A percentile compares a stretch with the other conserved stretches of the same genome.
Conservation (phyloP, 108 stramenopile genomes). For the Licmophora abbreviata region DNA sequence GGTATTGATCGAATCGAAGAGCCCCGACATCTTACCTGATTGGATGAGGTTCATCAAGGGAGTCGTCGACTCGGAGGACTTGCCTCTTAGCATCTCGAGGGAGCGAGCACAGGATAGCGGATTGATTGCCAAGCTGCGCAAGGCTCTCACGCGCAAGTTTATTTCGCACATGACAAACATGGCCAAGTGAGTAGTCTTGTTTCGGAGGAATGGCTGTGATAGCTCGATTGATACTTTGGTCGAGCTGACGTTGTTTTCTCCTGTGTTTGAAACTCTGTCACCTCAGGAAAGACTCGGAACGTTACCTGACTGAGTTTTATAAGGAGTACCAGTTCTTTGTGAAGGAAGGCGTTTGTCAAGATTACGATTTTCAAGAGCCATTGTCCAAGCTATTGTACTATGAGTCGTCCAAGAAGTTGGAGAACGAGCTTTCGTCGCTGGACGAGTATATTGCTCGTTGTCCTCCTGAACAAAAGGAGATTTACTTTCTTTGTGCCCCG, state of each 20-base stretch:
- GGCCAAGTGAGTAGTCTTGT: constrained; percentile 52
- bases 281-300: constrained; percentile 76
- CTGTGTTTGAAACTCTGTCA: neutral
- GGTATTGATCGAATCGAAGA: constrained; percentile 93
- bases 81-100: constrained; percentile 92
- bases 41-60: constrained; percentile 95
- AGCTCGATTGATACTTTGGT: neutral
- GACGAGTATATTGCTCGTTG: constrained; percentile 95
- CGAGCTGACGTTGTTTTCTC: neutral
- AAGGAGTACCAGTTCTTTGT: constrained; percentile 90
- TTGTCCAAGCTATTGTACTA: constrained; percentile 93
- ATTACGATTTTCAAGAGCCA: constrained; percentile 74
- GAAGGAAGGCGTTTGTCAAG: constrained; percentile 96
- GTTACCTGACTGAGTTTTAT: constrained; percentile 89
- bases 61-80: constrained; percentile 98
- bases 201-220: neutral
- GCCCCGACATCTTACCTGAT: constrained; percentile 90
- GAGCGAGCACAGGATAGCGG: constrained; percentile 96
- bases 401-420: constrained; percentile 79
- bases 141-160: constrained; percentile 87
- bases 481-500: constrained; percentile 96
- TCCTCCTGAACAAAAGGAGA: constrained; percentile 91
- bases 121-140: constrained; percentile 82
- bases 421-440: constrained; percentile 75
- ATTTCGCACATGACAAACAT: constrained; percentile 69